Evolutionary conservation across 306 rosid genomes (phyloP).

Genomic region (Rosa rugosa): DNA sequence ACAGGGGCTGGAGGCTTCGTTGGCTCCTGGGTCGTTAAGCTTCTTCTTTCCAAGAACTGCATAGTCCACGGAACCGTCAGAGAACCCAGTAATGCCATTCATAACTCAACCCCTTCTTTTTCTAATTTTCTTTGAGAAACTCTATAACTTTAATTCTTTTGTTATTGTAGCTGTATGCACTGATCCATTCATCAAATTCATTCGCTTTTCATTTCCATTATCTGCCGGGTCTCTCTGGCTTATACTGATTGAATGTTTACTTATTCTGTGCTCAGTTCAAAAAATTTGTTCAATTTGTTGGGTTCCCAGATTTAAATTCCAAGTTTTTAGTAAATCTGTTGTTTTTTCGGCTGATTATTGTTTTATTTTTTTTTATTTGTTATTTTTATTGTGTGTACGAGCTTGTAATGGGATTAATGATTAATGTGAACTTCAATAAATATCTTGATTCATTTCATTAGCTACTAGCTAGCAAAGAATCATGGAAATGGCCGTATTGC

Average conservation of each 20-base stretch:
- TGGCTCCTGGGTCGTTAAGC: conserved; percentile 66
- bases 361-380: too few relatives aligned
- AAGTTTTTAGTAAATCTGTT: too few relatives aligned
- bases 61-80: conserved; percentile 67
- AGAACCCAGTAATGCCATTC: conserved; percentile 40
- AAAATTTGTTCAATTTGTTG: too few relatives aligned
- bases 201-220: neutral
- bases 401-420: too few relatives aligned
- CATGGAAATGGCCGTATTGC: neutral
- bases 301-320: too few relatives aligned
- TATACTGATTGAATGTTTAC: neutral
- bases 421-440: neutral
- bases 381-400: neutral
- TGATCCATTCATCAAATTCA: neutral
- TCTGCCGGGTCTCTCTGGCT: neutral
- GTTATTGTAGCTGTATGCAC: neutral
- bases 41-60: conserved; percentile 64
- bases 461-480: neutral
- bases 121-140: neutral
- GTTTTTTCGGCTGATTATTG: too few relatives aligned
- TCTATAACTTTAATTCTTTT: neutral
- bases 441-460: neutral
- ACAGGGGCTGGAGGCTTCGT: conserved; percentile 81
- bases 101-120: neutral
- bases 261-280: too few relatives aligned